Evolutionary conservation across 306 rosid species (phyloP), one percentile per base, ranked within the genome.

Genomic region (Prunus mongolica): DNA sequence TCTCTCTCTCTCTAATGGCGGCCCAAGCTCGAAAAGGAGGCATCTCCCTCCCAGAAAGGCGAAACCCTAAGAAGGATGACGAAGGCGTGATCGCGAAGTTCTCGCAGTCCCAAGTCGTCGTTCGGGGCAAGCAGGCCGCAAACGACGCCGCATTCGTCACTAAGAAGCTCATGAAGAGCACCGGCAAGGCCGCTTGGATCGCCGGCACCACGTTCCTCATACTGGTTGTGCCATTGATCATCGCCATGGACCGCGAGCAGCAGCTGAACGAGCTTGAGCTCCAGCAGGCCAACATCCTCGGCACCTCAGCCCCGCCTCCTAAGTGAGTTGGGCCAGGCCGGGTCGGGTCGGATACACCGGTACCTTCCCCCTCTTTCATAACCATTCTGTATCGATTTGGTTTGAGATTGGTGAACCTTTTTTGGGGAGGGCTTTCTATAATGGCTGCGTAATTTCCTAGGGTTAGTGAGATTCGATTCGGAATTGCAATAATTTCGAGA

Each of bases 181-280:
- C 97, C 66, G 97, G 97, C 4, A 95, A 82, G 79, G 98, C 97
- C 18, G 97, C 98, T 0, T 95, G 98, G 98, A 90, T 95, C 78
- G 89, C 91, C 57, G 97, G 98, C 45, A 95, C 97, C 54, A 85
- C 96, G 32, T 92, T 95, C 73, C 88, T 92, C 67, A 73, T 95
- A 19, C 88, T 95, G 67, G 89, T 88, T 22, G 97, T 92, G 0
- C 98, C 98, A 3, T 82, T 95, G 72, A 90, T 95, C 72, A 91
- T 95, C 78, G 97, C 87, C 75, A 95, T 92, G 96, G 98, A 95
- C 85, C 98, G 98, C 45, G 98, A 95, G 62, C 97, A 92, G 88
- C 98, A 92, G 88, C 54, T 90, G 79, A 95, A 65, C 74, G 98
- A 95, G 46, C 88, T 92, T 77, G 97, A 95, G 83, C 93, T 92